These are phyloP conservation scores for Leptomonas seymouri DNA, from an alignment of 208 protist genomes.

Conservation along the genomic window DNA sequence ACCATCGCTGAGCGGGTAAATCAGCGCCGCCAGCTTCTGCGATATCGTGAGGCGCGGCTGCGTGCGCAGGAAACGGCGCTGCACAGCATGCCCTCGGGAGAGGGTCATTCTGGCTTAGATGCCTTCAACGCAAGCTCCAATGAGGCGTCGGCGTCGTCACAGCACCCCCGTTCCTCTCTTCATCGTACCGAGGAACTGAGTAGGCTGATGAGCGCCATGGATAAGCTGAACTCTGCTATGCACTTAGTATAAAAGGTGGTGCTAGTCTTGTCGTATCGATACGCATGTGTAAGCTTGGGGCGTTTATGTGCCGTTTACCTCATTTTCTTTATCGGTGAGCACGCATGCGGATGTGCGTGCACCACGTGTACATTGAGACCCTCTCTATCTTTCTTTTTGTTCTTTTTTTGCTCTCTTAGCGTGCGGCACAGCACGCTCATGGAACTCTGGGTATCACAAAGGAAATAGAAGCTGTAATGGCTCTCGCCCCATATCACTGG, in stretches of 20 bases:
- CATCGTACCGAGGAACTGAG: conserved; percentile 1
- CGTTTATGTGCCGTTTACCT: no score
- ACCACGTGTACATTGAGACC: no score
- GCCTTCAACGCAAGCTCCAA: neutral
- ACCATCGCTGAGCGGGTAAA: conserved; percentile 62
- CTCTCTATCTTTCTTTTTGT: no score
- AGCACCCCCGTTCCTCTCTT: neutral
- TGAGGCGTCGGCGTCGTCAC: conserved; percentile 6
- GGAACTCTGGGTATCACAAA: no score
- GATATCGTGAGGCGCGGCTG: conserved; percentile 23
- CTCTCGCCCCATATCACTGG: no score
- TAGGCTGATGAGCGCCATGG: conserved; percentile 29
- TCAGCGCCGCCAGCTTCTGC: conserved; percentile 26
- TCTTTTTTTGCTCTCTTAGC: no score
- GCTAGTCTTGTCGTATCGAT: no score
- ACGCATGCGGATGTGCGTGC: no score
- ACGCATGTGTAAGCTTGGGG: no score
- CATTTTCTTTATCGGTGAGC: no score
- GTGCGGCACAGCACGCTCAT: no score
- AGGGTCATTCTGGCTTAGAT: neutral
- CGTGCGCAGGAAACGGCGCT: neutral
- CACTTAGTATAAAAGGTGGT: conserved; percentile 13
- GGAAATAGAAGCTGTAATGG: no score
- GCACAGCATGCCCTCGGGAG: neutral
- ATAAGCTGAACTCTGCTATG: conserved; percentile 31